Evolutionary conservation across 1,139 yeast species (phyloP), one percentile per base, ranked within the genome.

Genomic region (Nakaseomyces nivariensis): DNA sequence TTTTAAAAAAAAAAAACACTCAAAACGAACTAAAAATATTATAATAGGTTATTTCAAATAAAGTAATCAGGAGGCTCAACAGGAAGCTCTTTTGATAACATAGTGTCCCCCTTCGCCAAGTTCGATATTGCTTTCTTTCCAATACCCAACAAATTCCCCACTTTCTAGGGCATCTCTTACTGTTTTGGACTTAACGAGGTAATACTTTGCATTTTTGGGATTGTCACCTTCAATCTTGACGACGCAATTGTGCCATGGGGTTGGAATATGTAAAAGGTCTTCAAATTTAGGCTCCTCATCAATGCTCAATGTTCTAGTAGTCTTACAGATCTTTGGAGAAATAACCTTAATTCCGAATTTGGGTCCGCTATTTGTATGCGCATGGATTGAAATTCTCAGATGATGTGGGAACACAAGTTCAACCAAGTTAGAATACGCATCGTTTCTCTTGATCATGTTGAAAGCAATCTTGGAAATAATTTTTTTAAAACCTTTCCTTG

Each of bases 171-270:
- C 72, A 46, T 68, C 67, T 43, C 54, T 57, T 13, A 70, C 64
- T 22, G 64, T 59, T 45, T 59, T 63, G 4, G 71, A 62, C 50
- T 68, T 69, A 4, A 71, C 65, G 52, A 70, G 58, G 50, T 58
- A 67, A 49, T 50, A 62, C 29, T 54, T 55, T 10, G 59, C 57
- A 36, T 57, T 60, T n/a, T 72, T 63, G 13, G 24, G 6, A 24
- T 46, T 47, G 9, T 57, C 54, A 42, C 56, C 60, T n/a, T 72
- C 63, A 47, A 77, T 65, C 47, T 72, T 71, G 32, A 76, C 75
- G 24, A 79, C 73, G 49, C 79, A 69, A 58, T 79, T 79, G 62
- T 79, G 85, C 84, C 84, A 79, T 41, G 85, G 84, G 0, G 84
- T 79, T 44, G 85, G 84, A 52, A 79, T 78, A 58, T 79, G 85